Base-by-base conservation (phyloP, 768 basidiomycete species). In the Mycena sanguinolenta region DNA sequence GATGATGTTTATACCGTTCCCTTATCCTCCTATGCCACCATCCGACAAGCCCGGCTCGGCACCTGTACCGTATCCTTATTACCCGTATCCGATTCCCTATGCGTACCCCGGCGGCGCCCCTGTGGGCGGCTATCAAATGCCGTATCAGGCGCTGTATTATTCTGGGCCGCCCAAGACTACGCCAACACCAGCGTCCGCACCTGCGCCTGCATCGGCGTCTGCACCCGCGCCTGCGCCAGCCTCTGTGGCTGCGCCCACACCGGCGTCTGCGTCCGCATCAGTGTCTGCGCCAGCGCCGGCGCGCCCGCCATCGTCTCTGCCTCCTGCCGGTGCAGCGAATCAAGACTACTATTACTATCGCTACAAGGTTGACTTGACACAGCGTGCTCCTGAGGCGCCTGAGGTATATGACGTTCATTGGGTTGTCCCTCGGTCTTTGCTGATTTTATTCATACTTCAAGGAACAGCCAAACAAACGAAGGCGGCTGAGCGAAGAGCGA, bases 1-100 rank as follows among this genome's bases (percentile, higher is more conserved):
- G 30, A 39, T 66, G 28, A 58, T 71, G 54, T 70, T 49, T 30
- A 59, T 69, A 13, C 69, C 73, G 58, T 53, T 62, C 65, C 58
- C 69, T 9, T 70, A 72, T 55, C 78, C 71, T 27, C 60, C 63
- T 58, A 57, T 54, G 53, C 65, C 70, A 19, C 52, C 69, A 2
- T 39, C 53, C 53, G 39, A 34, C 36, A 53, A 36, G 38, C 55
- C 32, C 3, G 10, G 55, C 55, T 16, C 38, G 25, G 36, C 32
- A n/a, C 54, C 38, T 16, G 49, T 73, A 8, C 75, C 75, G 7
- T 78, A 76, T 57, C 73, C 77, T 0, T 76, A 75, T 52, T 76
- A 77, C 54, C 65, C 76, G 7, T 77, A 78, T 49, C 52, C 75
- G 7, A 57, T 54, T 4, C 68, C 59, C 10, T 53, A 63, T 30